Percentiles rank a stretch among this genome's conserved stretches.
Conservation (phyloP, 441 rosid species). For the Sinapis alba region DNA sequence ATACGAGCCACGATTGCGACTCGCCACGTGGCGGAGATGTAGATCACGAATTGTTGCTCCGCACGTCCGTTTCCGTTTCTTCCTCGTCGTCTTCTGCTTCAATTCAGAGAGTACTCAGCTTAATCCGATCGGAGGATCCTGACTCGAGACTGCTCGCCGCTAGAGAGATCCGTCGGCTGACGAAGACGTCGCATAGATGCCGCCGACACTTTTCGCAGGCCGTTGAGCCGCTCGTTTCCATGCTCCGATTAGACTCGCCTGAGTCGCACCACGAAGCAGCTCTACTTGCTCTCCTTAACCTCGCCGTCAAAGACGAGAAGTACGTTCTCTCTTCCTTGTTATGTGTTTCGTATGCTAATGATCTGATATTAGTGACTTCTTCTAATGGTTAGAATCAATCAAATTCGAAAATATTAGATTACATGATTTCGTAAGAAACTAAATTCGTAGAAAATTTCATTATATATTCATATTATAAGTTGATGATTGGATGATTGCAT, state of each 20-base stretch:
- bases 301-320: conserved; percentile 94
- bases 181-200: conserved; percentile 81
- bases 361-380: conserved; percentile 8
- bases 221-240: conserved; percentile 73
- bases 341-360: conserved; percentile 6
- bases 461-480: too few species aligned
- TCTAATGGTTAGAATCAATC: neutral
- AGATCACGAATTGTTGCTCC: conserved; percentile 32
- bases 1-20: conserved; percentile 42
- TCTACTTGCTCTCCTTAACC: conserved; percentile 88
- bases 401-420: neutral
- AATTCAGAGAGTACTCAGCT: conserved; percentile 51
- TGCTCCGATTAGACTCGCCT: conserved; percentile 59
- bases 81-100: conserved; percentile 46
- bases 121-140: conserved; percentile 54
- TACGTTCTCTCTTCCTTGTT: conserved; percentile 36
- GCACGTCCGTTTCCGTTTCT: conserved; percentile 15
- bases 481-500: conserved; percentile 25
- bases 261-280: conserved; percentile 68
- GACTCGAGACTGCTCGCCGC: conserved; percentile 75
- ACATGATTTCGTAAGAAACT: neutral
- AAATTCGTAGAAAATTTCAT: too few species aligned
- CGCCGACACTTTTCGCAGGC: conserved; percentile 76
- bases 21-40: conserved; percentile 51
- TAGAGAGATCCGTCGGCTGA: conserved; percentile 85